phyloP scores from a whole-genome alignment of 2,329 filamentous ascomycete species.

The Nemania bipapillata region DNA sequence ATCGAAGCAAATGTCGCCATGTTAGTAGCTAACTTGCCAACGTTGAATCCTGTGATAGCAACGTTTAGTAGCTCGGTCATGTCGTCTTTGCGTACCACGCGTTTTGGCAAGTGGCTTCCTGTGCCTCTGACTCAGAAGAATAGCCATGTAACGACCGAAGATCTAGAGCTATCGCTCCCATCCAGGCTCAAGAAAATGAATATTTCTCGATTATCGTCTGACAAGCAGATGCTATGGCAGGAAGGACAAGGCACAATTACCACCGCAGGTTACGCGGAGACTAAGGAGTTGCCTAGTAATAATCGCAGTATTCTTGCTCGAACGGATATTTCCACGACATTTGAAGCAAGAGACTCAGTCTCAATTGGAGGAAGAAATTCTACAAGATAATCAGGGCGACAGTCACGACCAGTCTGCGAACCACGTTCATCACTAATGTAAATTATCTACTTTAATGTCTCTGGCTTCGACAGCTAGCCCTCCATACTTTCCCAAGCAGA shows the following conservation, averaged over 20 bases:
- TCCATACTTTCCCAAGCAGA: too few relatives aligned
- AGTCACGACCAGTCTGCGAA: neutral
- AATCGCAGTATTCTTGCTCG: slow-evolving; percentile 1
- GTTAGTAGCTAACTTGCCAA: slow-evolving; percentile 31
- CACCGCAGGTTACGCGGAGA: slow-evolving; percentile 1
- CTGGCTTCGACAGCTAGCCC: too few relatives aligned
- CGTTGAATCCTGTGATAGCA: neutral
- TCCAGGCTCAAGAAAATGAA: neutral
- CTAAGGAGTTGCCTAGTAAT: neutral
- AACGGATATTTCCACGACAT: slow-evolving; percentile 11
- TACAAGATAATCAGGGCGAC: neutral
- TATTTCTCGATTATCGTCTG: neutral
- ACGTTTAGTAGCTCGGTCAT: neutral
- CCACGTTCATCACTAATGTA: too few relatives aligned
- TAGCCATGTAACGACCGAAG: neutral
- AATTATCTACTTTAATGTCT: too few relatives aligned
- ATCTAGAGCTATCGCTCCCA: neutral
- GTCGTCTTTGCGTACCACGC: neutral
- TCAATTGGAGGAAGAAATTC: neutral
- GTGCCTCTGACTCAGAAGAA: slow-evolving; percentile 4
- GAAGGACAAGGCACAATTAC: slow-evolving; percentile 6
- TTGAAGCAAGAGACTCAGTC: slow-evolving; percentile 6
- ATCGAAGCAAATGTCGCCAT: slow-evolving; percentile 38
- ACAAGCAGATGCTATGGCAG: slow-evolving; percentile 8
- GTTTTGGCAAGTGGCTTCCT: slow-evolving; percentile 7